phyloP scores from a whole-genome alignment of 2,329 filamentous ascomycete species.

The Hawksworthiomyces lignivorus region DNA sequence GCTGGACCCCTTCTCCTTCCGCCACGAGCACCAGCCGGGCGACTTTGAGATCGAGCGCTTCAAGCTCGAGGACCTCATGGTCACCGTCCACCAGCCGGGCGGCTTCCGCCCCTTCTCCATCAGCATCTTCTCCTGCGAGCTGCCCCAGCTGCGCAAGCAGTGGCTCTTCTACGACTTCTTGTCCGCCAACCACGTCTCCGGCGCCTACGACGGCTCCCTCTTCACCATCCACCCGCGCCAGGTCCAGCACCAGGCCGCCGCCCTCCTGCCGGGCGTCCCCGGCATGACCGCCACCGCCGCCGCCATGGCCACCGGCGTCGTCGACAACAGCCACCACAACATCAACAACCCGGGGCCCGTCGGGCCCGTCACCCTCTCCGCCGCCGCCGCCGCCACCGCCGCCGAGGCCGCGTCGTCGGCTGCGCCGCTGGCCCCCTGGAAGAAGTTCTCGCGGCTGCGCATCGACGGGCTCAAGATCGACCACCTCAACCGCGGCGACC shows the following conservation, averaged over 20 bases:
- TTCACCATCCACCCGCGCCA: slow-evolving; percentile 96
- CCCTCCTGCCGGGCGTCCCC: slow-evolving; percentile 39
- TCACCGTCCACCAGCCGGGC: slow-evolving; percentile 85
- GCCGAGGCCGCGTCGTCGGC: slow-evolving; percentile 1
- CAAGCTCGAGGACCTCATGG: slow-evolving; percentile 86
- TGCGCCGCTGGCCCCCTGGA: slow-evolving; percentile 54
- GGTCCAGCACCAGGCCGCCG: slow-evolving; percentile 62
- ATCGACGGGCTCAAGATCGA: slow-evolving; percentile 94
- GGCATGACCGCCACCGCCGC: slow-evolving; percentile 51
- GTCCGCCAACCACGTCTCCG: slow-evolving; percentile 91
- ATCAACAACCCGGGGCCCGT: slow-evolving; percentile 33
- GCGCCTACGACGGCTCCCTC: slow-evolving; percentile 87
- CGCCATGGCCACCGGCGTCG: slow-evolving; percentile 41
- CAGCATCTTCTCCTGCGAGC: slow-evolving; percentile 91
- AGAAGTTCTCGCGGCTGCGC: slow-evolving; percentile 86
- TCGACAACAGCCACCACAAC: slow-evolving; percentile 53
- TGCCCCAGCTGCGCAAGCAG: slow-evolving; percentile 86
- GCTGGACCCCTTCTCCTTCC: slow-evolving; percentile 77
- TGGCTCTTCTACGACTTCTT: slow-evolving; percentile 98
- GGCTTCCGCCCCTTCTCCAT: slow-evolving; percentile 91
- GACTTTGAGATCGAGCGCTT: slow-evolving; percentile 98
- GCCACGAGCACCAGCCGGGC: slow-evolving; percentile 78
- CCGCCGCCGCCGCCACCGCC: not conserved
- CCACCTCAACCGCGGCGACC: slow-evolving; percentile 86
- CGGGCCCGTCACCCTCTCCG: too few relatives aligned